Evolutionary conservation across 2,329 filamentous ascomycete genomes (phyloP), one percentile per base, ranked within the genome.

Genomic region (Claviceps citrina): DNA sequence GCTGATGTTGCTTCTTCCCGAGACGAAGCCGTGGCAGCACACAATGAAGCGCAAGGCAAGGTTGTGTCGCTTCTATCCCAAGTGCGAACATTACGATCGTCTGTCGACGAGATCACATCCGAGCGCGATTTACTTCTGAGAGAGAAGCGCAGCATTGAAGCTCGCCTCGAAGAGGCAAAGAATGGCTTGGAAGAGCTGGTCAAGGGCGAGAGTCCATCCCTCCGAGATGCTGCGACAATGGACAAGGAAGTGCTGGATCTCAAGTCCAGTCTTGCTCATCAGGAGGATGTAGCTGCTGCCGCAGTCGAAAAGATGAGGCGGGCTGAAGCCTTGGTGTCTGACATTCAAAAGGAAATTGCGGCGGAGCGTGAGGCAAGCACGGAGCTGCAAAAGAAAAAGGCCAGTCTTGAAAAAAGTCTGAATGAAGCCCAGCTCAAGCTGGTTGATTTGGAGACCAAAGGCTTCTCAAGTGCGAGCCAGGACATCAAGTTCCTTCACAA

Each of bases 251-350:
- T 96, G 19, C 69, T 98, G 5, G 84, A 93, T 44, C 73, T 98
- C 47, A 94, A 91, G 64, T 81, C 85, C 8, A 79, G 71, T 47
- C 72, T 96, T 26, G 89, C 89, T 4, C 86, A 94, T 53, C 85
- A 95, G 54, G 84, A 96, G 61, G 89, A 98, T 55, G 79, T 96
- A 43, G 84, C 86, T 9, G 76, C 81, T 1, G 89, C 91, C 3
- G 89, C 89, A 0, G 81, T 96, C 31, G 89, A 91, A 53, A 96
- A 96, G 68, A 98, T 98, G 91, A 77, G 89, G 41, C 79, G 89
- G 19, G 84, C 91, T 2, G 89, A 98, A 55, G 83, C 85, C 4
- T 66, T 96, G 25, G 80, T 79, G 1, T 76, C 80, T 7, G 91
- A 98, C 60, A 79, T 93, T 47, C 89, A 96, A 55, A 93, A 91